phyloP scores from a whole-genome alignment of 306 rosid species.

The Rosa rugosa region DNA sequence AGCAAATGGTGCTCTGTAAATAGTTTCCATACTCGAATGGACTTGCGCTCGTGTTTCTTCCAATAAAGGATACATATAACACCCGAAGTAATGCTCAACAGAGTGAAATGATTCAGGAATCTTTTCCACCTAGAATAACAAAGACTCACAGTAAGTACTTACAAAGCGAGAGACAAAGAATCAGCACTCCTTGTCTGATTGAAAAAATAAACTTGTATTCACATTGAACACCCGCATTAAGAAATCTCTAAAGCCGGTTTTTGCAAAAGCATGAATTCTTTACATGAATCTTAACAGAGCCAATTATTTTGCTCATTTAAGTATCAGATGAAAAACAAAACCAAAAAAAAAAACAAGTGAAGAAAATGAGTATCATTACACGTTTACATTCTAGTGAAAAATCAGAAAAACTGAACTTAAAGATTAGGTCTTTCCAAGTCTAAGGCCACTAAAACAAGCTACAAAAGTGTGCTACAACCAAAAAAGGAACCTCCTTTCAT shows the following conservation, averaged over 20 bases:
- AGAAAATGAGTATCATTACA: neutral
- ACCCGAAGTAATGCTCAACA: conserved; percentile 34
- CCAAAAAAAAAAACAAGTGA: neutral
- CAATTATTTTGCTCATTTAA: neutral
- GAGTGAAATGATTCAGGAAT: conserved; percentile 42
- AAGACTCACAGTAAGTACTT: neutral
- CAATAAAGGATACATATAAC: conserved; percentile 44
- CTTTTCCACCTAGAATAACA: conserved; percentile 37
- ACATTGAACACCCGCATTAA: neutral
- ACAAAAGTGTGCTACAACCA: neutral
- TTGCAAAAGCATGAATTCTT: no score
- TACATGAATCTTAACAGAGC: neutral
- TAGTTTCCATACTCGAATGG: conserved; percentile 47
- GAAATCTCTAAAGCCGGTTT: neutral
- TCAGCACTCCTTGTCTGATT: no score
- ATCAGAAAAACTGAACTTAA: no score
- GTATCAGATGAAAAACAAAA: neutral
- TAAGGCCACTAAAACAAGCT: no score
- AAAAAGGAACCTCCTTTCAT: neutral
- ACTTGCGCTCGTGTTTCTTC: conserved; percentile 57
- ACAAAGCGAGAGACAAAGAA: neutral
- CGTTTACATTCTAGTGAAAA: no score
- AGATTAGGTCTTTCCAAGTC: no score
- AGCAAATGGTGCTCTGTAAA: conserved; percentile 49
- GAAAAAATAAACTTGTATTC: neutral